Conservation (phyloP, 2,329 filamentous ascomycete species). For the Bipolaris zeicola region DNA sequence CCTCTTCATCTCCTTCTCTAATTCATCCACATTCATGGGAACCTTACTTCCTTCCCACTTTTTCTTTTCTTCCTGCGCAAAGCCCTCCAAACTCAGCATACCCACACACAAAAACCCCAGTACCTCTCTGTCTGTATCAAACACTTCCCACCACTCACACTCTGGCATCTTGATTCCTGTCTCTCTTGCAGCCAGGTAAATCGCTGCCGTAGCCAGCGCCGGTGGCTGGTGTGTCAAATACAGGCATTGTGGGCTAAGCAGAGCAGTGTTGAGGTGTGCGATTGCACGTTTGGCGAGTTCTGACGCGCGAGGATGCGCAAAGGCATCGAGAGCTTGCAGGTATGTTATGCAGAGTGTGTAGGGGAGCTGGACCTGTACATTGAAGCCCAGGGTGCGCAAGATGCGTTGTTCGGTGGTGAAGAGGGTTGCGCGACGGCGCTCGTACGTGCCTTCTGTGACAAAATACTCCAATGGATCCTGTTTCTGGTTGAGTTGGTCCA, state of each 20-base stretch:
- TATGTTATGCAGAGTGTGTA: slow-evolving; percentile 90
- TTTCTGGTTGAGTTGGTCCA: slow-evolving; percentile 26
- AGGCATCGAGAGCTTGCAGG: slow-evolving; percentile 82
- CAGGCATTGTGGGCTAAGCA: slow-evolving; percentile 85
- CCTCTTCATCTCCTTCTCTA: slow-evolving; percentile 66
- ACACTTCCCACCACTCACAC: slow-evolving; percentile 95
- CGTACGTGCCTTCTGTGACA: slow-evolving; percentile 75
- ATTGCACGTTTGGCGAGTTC: slow-evolving; percentile 69
- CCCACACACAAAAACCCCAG: slow-evolving; percentile 90
- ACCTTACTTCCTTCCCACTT: slow-evolving; percentile 60
- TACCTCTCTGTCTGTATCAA: slow-evolving; percentile 93
- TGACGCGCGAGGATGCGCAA: slow-evolving; percentile 52
- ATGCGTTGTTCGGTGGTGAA: slow-evolving; percentile 78
- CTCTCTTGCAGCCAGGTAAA: slow-evolving; percentile 88
- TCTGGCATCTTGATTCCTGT: slow-evolving; percentile 77
- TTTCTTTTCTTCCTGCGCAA: slow-evolving; percentile 64
- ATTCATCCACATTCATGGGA: slow-evolving; percentile 62
- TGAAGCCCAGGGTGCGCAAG: slow-evolving; percentile 76
- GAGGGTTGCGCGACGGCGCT: slow-evolving; percentile 64
- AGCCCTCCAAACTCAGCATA: slow-evolving; percentile 77
- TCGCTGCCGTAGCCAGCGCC: slow-evolving; percentile 81
- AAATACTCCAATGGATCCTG: slow-evolving; percentile 53
- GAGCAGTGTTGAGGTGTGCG: slow-evolving; percentile 81
- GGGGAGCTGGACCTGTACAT: slow-evolving; percentile 83
- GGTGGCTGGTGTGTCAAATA: slow-evolving; percentile 92